phyloP scores from a whole-genome alignment of 2,329 filamentous ascomycete species.

The Scedosporium boydii region DNA sequence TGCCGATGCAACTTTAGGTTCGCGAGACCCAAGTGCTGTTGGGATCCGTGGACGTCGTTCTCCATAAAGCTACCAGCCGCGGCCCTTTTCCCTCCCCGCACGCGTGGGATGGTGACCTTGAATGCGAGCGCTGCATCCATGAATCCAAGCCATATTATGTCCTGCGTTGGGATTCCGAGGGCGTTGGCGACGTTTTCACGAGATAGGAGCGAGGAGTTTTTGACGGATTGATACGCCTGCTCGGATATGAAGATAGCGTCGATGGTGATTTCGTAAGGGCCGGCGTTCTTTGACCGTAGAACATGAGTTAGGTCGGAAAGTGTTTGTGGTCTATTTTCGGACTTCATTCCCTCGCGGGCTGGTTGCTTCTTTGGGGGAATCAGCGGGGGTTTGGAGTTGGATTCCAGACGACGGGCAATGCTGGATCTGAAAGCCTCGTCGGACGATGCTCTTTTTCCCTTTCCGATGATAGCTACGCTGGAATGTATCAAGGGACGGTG shows the following conservation, averaged over 20 bases:
- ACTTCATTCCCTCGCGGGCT: not conserved
- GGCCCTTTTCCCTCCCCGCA: conserved; percentile 8
- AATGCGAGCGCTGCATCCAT: conserved; percentile 37
- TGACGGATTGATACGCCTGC: conserved; percentile 23
- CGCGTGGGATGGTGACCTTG: conserved; percentile 29
- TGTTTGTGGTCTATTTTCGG: conserved; percentile 6
- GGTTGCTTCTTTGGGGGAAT: not conserved
- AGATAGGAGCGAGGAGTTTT: conserved; percentile 23
- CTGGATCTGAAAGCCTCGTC: not conserved
- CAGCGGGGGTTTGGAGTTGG: not conserved
- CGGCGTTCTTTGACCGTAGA: conserved; percentile 39
- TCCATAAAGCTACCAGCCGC: conserved; percentile 20
- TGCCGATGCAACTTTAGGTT: not conserved
- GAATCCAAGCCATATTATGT: conserved; percentile 28
- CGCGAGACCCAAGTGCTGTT: conserved; percentile 16
- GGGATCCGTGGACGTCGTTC: conserved; percentile 20
- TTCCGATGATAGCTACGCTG: not conserved
- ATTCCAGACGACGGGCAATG: not conserved
- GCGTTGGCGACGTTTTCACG: conserved; percentile 17
- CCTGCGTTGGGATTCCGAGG: conserved; percentile 16
- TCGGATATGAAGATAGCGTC: conserved; percentile 36
- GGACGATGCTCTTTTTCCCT: not conserved
- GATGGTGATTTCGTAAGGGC: conserved; percentile 41
- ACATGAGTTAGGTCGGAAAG: conserved; percentile 27
- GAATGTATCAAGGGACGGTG: not conserved